phyloP scores from a whole-genome alignment of 2,329 filamentous ascomycete species.

The Basipetospora chlamydospora region DNA sequence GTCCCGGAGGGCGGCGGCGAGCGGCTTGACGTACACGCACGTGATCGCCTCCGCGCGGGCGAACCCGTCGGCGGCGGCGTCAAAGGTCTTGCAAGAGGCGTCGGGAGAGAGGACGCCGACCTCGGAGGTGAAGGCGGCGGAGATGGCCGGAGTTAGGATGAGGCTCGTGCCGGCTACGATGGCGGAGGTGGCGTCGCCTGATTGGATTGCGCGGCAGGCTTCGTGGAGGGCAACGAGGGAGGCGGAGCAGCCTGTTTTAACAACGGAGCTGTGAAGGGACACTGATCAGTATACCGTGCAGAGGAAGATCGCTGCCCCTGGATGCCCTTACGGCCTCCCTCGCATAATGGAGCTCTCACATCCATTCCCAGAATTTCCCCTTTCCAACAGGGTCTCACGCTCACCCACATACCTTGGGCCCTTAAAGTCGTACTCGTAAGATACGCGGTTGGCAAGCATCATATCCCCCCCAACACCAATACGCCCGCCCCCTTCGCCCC shows the following conservation, averaged over 20 bases:
- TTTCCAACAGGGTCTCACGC: background rate
- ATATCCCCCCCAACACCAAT: conserved; percentile 8
- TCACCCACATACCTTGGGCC: conserved; percentile 16
- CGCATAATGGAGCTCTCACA: too few species aligned
- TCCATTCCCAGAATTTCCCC: too few species aligned
- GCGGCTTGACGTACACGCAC: conserved; percentile 39
- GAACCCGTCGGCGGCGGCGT: conserved; percentile 30
- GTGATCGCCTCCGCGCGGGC: conserved; percentile 45
- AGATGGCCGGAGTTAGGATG: conserved; percentile 15
- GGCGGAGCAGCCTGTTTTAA: conserved; percentile 25
- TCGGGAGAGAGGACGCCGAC: conserved; percentile 27
- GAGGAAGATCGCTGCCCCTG: too few species aligned
- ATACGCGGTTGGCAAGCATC: conserved; percentile 17
- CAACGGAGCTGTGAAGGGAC: conserved; percentile 9
- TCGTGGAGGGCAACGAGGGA: conserved; percentile 17
- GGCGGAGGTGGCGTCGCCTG: conserved; percentile 14
- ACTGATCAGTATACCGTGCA: too few species aligned
- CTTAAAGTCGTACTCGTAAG: conserved; percentile 18
- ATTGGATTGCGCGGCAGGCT: conserved; percentile 15
- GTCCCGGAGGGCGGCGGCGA: conserved; percentile 38
- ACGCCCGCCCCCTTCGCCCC: too few species aligned
- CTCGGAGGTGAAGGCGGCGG: conserved; percentile 10
- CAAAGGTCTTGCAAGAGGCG: conserved; percentile 31
- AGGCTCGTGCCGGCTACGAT: conserved; percentile 20
- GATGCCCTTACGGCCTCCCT: too few species aligned